These are phyloP conservation scores for Verticillium nubilum DNA, from an alignment of 2,329 filamentous ascomycete species.

Conservation along the genomic window DNA sequence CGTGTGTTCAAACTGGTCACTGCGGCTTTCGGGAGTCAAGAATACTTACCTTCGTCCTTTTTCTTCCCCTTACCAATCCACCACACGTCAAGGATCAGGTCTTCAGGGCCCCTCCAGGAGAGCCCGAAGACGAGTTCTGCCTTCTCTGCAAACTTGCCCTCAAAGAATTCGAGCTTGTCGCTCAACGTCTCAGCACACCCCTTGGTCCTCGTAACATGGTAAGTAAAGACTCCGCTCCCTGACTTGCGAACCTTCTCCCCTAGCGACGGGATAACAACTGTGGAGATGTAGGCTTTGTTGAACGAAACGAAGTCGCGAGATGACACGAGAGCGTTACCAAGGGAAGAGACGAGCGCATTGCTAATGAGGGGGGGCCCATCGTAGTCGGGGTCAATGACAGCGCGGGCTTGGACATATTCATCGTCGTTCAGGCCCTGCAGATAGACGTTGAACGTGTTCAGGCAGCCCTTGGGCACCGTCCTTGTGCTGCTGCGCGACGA, in stretches of 20 bases:
- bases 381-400: background rate
- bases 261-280: background rate
- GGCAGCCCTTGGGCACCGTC: background rate
- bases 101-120: background rate
- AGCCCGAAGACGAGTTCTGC: background rate
- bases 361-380: background rate
- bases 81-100: background rate
- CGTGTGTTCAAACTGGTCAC: too few relatives aligned
- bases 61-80: background rate
- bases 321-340: too few relatives aligned
- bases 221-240: background rate
- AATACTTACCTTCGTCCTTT: background rate
- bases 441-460: background rate
- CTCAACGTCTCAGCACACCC: background rate
- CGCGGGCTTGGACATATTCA: background rate
- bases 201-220: background rate
- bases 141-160: background rate
- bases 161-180: background rate
- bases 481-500: background rate
- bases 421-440: too few relatives aligned
- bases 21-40: too few relatives aligned
- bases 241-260: background rate
- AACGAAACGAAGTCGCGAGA: background rate
- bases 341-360: background rate
- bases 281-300: background rate